Evolutionary conservation across 257 asterid genomes (phyloP), one percentile per base, ranked within the genome.

Genomic region (Capsicum rhomboideum): DNA sequence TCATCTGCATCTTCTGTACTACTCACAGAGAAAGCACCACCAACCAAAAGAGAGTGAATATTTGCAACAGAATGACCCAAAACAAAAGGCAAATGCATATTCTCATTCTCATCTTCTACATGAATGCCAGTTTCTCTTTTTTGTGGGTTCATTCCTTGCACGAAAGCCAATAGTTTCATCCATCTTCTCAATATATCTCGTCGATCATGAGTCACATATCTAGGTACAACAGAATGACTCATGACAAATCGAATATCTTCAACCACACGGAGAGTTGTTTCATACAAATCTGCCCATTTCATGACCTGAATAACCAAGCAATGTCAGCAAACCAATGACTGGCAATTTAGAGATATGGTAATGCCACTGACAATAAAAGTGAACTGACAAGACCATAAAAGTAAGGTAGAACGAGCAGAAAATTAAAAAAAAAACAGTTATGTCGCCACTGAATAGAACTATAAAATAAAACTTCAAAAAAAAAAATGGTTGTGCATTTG

Each of bases 111-210:
- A 86, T 93, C 99, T 89, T 97, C 99, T 78, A 91, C 85, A 86
- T 91, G 96, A 85, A 91, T 92, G 85, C 98, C 92, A 64, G 91
- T 93, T 86, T 93, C 99, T 89, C 98, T 90, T 92, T 97, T 97
- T 83, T 90, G 96, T 50, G 98, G 92, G 88, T 92, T 90, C 97
- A 91, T 93, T 88, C 99, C 98, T 92, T 97, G 99, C 84, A 97
- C 96, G 87, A 90, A 92, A 85, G 94, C 89, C 92, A 97, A 84
- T 83, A 95, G 92, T 85, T 83, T 90, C 95, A 97, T 93, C 99
- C 98, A 97, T 79, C 85, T 86, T 88, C 93, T 91, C 75, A 89
- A 86, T 88, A 97, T 86, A 87, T 97, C 98, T 79, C 93, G 94
- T 83, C 96, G 88, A 23, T 89, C 92, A 83, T 82, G 90, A 87